Base-by-base conservation (phyloP, 257 asterid species). In the Nicotiana undulata region DNA sequence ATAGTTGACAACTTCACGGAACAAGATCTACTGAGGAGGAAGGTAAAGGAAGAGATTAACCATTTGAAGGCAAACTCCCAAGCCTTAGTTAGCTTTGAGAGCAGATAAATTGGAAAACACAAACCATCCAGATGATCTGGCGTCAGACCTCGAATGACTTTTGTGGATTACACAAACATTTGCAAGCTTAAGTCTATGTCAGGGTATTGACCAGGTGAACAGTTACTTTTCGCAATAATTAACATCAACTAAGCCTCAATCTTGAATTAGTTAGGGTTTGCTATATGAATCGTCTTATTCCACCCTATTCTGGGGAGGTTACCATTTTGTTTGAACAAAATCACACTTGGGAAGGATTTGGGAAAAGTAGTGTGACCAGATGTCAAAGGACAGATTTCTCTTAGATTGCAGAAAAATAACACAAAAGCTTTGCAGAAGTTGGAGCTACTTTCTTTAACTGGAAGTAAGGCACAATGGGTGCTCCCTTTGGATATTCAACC, bases 81-180 rank as follows among this genome's bases (percentile, higher is more conserved):
- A 22, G 40, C 17, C 9, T 24, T 24, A 5, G 37, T 22, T 24
- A 72, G 60, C 22, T 72, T 46, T 24, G 24, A 24, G 24, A 72
- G 60, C 32, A 46, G 56, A 22, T 72, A 22, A 46, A 46, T 72
- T 72, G 0, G 49, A 46, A 72, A 72, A 46, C 78, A 49, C 22
- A 72, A 72, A 72, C 60, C 77, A 72, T 46, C 34, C 20, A 46
- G 77, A 72, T 72, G 60, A 72, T 72, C 40, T 15, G 34, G 77
- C 76, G 34, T 15, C n/a, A 40, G 29, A 44, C 13, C 58, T 12
- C 22, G 58, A 44, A 44, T 10, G 9, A 24, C 60, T 46, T 32
- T 72, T 5, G 49, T 72, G 16, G 40, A 46, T 56, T 46, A 24
- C 60, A 46, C 60, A 46, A 24, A 56, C 60, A 72, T 22, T 46